Conservation (phyloP, 495 filamentous ascomycete species). For the Pseudomonodictys pantanalensis region DNA sequence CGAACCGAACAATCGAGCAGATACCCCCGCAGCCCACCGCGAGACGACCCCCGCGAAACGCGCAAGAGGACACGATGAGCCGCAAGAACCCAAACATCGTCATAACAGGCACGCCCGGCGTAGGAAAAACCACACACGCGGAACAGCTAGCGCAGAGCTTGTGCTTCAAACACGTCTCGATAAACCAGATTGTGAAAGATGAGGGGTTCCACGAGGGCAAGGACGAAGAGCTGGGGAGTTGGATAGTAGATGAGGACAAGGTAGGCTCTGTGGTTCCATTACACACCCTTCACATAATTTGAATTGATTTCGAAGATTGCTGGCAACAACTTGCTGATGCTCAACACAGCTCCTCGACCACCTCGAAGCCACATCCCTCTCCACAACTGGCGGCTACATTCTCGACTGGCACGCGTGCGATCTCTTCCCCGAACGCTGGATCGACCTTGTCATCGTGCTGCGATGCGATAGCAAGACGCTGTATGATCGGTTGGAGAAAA, state of each 20-base stretch:
- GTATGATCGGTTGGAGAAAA: constrained; percentile 78
- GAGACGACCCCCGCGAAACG: too few relatives aligned
- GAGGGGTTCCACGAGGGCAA: constrained; percentile 76
- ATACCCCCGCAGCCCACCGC: not conserved
- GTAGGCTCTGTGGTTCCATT: constrained; percentile 45
- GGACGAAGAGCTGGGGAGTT: constrained; percentile 79
- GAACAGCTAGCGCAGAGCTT: constrained; percentile 70
- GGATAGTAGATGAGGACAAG: constrained; percentile 97
- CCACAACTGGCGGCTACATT: constrained; percentile 68
- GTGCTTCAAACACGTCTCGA: constrained; percentile 76
- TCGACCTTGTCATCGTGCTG: constrained; percentile 92
- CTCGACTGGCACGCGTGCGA: constrained; percentile 99
- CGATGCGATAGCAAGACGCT: constrained; percentile 72
- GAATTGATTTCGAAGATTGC: not conserved
- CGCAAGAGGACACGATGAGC: constrained; percentile 32
- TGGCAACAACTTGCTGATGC: not conserved
- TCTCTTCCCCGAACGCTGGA: constrained; percentile 87
- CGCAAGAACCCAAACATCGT: constrained; percentile 82
- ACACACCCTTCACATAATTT: not conserved
- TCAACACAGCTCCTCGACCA: constrained; percentile 71
- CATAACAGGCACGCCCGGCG: constrained; percentile 90
- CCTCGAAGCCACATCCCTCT: constrained; percentile 75
- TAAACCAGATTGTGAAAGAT: constrained; percentile 89
- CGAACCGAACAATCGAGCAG: not conserved
- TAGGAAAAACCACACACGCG: constrained; percentile 89